These are phyloP conservation scores for Plantago lanceolata DNA, from an alignment of 305 asterid genomes.

Conservation along the genomic window DNA sequence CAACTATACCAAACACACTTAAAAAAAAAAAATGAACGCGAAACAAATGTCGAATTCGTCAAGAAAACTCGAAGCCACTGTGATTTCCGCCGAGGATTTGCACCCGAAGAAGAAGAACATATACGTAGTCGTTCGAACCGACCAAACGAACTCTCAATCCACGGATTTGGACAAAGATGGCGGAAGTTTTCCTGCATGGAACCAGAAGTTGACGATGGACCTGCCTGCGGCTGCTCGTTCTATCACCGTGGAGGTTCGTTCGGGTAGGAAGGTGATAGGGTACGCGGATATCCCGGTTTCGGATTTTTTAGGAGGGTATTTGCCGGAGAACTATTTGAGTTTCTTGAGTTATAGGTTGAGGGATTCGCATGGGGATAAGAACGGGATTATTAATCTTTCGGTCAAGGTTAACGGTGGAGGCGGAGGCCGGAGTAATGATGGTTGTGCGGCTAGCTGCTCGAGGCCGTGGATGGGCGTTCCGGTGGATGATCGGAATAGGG, in stretches of 20 bases:
- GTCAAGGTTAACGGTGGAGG: conserved; percentile 42
- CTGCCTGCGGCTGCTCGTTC: conserved; percentile 29
- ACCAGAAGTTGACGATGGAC: conserved; percentile 46
- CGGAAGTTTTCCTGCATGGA: conserved; percentile 57
- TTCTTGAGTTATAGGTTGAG: conserved; percentile 76
- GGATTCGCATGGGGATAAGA: conserved; percentile 46
- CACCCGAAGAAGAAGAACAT: conserved; percentile 35
- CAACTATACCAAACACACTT: no score
- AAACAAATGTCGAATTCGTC: no score
- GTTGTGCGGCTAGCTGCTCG: conserved; percentile 31
- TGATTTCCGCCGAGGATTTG: conserved; percentile 59
- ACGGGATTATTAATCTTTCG: conserved; percentile 68
- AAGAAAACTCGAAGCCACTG: conserved; percentile 44
- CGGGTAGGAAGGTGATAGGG: conserved; percentile 42
- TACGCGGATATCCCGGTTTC: conserved; percentile 50
- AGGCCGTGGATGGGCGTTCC: conserved; percentile 40
- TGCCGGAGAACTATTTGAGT: conserved; percentile 54
- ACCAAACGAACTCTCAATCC: conserved; percentile 25
- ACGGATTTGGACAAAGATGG: conserved; percentile 44
- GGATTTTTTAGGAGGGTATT: conserved; percentile 62
- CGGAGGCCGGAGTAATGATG: conserved; percentile 7
- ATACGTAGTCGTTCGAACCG: conserved; percentile 40
- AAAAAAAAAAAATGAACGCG: no score
- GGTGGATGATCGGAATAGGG: conserved; percentile 13
- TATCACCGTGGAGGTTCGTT: conserved; percentile 35